Conservation (phyloP, 148 eudicot genomes). For the Diospyros lotus region DNA sequence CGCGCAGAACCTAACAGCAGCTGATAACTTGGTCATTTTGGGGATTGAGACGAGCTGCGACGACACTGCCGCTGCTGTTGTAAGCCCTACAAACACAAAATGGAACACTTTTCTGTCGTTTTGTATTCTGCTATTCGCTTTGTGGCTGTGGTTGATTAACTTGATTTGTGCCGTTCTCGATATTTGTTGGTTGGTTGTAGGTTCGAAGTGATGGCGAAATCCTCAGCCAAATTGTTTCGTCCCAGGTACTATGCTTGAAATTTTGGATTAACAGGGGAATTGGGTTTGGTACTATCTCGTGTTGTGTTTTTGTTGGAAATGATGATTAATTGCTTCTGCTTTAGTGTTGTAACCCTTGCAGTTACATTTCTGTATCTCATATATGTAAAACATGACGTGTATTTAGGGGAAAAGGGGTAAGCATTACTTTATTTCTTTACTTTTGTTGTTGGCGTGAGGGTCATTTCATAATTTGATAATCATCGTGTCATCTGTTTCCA, state of each 20-base stretch:
- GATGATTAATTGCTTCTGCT: no score
- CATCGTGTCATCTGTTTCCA: no score
- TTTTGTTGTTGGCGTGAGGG: no score
- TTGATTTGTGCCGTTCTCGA: slow-evolving; percentile 12
- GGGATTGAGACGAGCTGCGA: slow-evolving; percentile 94
- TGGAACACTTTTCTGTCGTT: neutral
- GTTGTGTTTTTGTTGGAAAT: no score
- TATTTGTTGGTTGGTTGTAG: slow-evolving; percentile 24
- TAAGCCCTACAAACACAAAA: slow-evolving; percentile 22
- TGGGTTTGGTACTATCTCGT: no score
- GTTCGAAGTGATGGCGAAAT: slow-evolving; percentile 86
- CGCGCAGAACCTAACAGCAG: slow-evolving; percentile 4
- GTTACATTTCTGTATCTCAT: no score
- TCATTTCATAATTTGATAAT: no score
- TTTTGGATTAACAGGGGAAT: no score
- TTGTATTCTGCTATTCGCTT: neutral
- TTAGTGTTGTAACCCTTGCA: no score
- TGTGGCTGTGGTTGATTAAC: neutral
- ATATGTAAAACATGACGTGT: no score
- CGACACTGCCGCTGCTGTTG: slow-evolving; percentile 91
- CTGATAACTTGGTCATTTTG: slow-evolving; percentile 51
- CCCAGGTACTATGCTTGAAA: slow-evolving; percentile 58
- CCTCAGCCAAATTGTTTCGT: slow-evolving; percentile 91
- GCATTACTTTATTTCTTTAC: no score
- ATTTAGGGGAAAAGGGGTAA: no score